Evolutionary conservation across 192 early-diverging fungal species (phyloP).

Genomic region (Mortierella hygrophila): DNA sequence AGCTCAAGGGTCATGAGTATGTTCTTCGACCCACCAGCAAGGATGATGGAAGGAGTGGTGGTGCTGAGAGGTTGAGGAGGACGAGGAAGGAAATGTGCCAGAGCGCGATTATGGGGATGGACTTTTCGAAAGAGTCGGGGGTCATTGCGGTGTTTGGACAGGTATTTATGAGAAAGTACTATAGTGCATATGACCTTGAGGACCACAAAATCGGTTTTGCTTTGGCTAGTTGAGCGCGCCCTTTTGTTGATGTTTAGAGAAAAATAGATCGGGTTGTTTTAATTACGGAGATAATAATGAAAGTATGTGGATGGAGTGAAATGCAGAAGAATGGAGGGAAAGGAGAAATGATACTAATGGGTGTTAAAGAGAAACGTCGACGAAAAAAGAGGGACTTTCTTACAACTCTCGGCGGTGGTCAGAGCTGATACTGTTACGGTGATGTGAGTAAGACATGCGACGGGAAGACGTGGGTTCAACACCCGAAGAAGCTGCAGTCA

Average conservation of each 20-base stretch:
- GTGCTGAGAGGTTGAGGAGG: background rate
- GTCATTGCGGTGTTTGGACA: conserved; percentile 87
- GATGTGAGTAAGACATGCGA: conserved; percentile 20
- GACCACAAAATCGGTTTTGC: conserved; percentile 76
- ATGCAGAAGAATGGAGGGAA: background rate
- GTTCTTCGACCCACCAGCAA: conserved; percentile 28
- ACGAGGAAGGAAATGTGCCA: conserved; percentile 57
- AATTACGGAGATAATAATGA: conserved; percentile 8
- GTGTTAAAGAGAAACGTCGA: background rate
- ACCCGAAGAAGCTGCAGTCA: conserved; percentile 18
- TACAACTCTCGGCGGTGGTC: conserved; percentile 12
- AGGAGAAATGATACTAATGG: background rate
- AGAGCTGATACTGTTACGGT: conserved; percentile 32
- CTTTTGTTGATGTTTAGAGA: background rate
- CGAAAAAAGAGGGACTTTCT: background rate
- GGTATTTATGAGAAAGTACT: conserved; percentile 84
- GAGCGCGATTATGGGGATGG: conserved; percentile 92
- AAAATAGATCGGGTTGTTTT: background rate
- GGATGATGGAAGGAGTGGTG: background rate
- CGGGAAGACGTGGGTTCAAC: conserved; percentile 10
- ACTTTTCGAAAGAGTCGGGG: conserved; percentile 82
- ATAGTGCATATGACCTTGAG: conserved; percentile 75
- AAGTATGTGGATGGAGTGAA: background rate
- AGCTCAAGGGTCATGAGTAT: conserved; percentile 69
- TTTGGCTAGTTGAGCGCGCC: conserved; percentile 4